These are phyloP conservation scores for Pilaira anomala DNA, from an alignment of 192 early-diverging fungal species.

Conservation along the genomic window DNA sequence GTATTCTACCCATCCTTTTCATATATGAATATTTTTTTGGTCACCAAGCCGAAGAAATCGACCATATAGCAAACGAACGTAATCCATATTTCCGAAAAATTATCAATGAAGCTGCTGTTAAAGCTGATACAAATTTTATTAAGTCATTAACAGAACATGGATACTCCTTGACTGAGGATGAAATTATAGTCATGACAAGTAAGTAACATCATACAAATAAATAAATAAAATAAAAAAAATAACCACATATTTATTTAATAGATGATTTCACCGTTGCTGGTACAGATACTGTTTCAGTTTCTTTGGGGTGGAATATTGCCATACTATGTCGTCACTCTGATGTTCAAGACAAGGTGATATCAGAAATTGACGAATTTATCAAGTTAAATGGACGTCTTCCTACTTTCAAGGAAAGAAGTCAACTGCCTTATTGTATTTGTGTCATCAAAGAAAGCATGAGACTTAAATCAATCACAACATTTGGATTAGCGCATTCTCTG, in stretches of 20 bases:
- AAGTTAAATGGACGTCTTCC: neutral
- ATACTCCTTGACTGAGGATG: neutral
- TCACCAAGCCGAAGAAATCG: neutral
- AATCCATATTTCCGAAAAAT: too few species aligned
- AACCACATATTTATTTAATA: neutral
- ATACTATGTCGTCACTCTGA: neutral
- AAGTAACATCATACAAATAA: neutral
- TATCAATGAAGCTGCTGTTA: neutral
- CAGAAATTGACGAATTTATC: constrained; percentile 7
- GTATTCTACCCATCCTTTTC: neutral
- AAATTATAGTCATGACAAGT: neutral
- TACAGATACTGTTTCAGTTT: constrained; percentile 1
- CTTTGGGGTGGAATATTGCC: constrained; percentile 9
- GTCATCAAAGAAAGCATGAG: constrained; percentile 10
- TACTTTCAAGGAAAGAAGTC: neutral
- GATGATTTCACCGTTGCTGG: constrained; percentile 5
- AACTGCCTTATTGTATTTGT: neutral
- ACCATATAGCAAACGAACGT: neutral
- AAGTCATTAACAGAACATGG: neutral
- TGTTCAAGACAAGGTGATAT: neutral
- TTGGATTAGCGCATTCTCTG: neutral
- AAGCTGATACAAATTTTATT: neutral
- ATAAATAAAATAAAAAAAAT: neutral
- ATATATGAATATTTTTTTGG: neutral
- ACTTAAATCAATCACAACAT: neutral